Evolutionary conservation across 192 early-diverging fungal species (phyloP).

Genomic region (Gryganskiella cystojenkinii): DNA sequence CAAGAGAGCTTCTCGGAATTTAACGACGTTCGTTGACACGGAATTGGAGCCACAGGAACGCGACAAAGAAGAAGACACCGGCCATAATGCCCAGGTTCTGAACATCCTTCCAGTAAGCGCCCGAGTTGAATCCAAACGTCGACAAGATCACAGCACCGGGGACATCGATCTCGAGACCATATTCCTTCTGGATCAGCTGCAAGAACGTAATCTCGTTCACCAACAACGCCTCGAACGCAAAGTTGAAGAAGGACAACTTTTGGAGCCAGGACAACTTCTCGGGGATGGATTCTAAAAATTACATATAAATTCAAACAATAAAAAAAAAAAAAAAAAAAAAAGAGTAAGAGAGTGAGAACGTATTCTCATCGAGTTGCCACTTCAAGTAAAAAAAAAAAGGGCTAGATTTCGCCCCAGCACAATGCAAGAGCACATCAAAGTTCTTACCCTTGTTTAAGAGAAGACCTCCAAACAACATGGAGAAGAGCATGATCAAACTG

Average conservation of each 20-base stretch:
- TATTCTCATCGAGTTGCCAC: too few relatives aligned
- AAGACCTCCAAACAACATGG: conserved; percentile 91
- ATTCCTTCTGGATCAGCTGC: conserved; percentile 80
- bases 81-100: conserved; percentile 68
- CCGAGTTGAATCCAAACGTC: conserved; percentile 89
- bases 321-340: conserved; percentile 1
- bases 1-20: too few relatives aligned
- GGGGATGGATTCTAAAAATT: conserved; percentile 72
- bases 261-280: conserved; percentile 72
- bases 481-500: conserved; percentile 83
- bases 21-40: conserved; percentile 85
- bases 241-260: conserved; percentile 87
- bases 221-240: conserved; percentile 88
- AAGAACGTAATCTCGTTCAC: conserved; percentile 91
- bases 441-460: conserved; percentile 86
- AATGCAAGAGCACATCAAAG: too few relatives aligned
- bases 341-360: conserved; percentile 3
- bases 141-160: conserved; percentile 87
- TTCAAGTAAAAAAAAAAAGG: not conserved
- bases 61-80: conserved; percentile 66
- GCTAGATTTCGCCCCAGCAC: too few relatives aligned
- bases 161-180: conserved; percentile 86
- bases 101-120: conserved; percentile 87
- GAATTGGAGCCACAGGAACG: conserved; percentile 80
- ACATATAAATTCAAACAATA: not conserved